Percentiles rank a stretch among this genome's conserved stretches.
Conservation (phyloP, 768 basidiomycete species). For the Phylloporus sp. region DNA sequence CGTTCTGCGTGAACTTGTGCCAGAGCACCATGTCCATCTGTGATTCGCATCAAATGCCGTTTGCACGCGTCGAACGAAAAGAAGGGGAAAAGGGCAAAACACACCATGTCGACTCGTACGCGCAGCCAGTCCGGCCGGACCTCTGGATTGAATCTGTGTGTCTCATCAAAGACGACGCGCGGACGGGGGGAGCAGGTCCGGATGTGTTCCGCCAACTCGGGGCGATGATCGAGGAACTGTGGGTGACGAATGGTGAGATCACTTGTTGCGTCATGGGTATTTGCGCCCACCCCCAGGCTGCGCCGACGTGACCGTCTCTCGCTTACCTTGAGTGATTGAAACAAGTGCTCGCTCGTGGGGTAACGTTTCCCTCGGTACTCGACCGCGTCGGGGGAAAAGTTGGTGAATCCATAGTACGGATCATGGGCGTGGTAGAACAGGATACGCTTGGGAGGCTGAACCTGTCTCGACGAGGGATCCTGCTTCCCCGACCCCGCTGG, state of each 20-base stretch:
- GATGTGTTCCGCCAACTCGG: conserved; percentile 33
- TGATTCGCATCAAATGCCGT: conserved; percentile 1
- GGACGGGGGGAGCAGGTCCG: conserved; percentile 31
- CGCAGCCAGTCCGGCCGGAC: conserved; percentile 33
- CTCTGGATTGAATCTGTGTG: conserved; percentile 33
- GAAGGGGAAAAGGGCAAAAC: neutral
- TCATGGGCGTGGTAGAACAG: conserved; percentile 30
- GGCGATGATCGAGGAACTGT: conserved; percentile 33
- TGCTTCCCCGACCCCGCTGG: conserved; percentile 11
- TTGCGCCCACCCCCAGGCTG: conserved; percentile 8
- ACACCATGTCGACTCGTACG: conserved; percentile 31
- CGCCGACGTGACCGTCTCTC: neutral
- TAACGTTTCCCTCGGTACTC: conserved; percentile 36
- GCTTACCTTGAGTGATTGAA: conserved; percentile 41
- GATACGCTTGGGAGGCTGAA: conserved; percentile 22
- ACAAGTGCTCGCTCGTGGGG: conserved; percentile 45
- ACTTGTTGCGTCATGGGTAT: conserved; percentile 11
- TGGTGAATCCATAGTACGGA: conserved; percentile 39
- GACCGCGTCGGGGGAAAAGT: conserved; percentile 41
- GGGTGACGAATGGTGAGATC: conserved; percentile 14
- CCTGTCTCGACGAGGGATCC: neutral
- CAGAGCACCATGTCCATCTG: conserved; percentile 39
- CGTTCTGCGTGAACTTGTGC: conserved; percentile 39
- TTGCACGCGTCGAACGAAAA: conserved; percentile 13
- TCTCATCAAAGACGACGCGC: conserved; percentile 31